Conservation (phyloP, 495 filamentous ascomycete genomes). For the Staphylotrichum longicolle region DNA sequence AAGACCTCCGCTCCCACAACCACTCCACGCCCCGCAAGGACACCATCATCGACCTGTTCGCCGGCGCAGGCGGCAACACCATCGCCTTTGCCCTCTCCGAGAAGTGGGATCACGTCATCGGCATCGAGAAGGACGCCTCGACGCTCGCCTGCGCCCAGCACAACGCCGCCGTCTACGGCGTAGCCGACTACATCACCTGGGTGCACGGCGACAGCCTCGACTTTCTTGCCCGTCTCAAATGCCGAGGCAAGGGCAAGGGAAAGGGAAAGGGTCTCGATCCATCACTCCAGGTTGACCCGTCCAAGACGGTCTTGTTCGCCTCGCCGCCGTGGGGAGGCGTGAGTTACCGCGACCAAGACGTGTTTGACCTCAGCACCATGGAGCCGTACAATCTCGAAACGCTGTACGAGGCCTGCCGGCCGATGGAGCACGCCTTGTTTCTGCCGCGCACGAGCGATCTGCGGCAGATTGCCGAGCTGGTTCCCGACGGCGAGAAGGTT, state of each 20-base stretch:
- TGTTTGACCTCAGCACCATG: conserved; percentile 88
- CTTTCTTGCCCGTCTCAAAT: conserved; percentile 36
- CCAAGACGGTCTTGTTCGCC: conserved; percentile 68
- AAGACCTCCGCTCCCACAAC: conserved; percentile 56
- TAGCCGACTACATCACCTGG: conserved; percentile 71
- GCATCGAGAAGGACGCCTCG: conserved; percentile 76
- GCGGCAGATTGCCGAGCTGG: conserved; percentile 70
- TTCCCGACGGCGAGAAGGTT: conserved; percentile 45
- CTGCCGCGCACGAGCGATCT: conserved; percentile 88
- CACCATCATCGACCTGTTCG: conserved; percentile 81
- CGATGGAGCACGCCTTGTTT: conserved; percentile 63
- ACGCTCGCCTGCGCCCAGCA: conserved; percentile 85
- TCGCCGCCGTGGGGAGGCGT: conserved; percentile 97
- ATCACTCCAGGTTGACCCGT: conserved; percentile 35
- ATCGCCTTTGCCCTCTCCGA: conserved; percentile 84
- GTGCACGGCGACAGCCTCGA: conserved; percentile 79
- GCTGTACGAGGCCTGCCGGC: conserved; percentile 59
- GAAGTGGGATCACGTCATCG: conserved; percentile 77
- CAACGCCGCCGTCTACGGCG: conserved; percentile 87
- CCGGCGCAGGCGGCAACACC: conserved; percentile 88
- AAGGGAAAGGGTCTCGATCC: conserved; percentile 28
- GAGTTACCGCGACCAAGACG: conserved; percentile 67
- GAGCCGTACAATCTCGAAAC: conserved; percentile 71
- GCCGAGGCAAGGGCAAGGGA: neutral
- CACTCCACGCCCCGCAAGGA: conserved; percentile 37